Base-by-base conservation (phyloP, 2,329 filamentous ascomycete species). In the Arthrobotrys entomopaga region DNA sequence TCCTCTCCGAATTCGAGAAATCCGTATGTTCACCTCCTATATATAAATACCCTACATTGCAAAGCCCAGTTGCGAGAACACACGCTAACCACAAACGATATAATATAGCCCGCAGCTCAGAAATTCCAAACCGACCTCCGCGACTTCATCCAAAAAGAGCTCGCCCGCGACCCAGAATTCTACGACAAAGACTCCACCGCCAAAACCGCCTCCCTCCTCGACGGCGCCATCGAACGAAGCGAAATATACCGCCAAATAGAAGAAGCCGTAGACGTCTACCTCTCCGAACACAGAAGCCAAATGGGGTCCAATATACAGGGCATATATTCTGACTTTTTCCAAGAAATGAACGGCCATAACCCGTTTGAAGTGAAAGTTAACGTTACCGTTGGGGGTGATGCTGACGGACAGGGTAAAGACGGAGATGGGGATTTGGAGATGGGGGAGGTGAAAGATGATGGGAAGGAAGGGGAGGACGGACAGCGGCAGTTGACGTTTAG, bases 131-230 rank as follows among this genome's bases (percentile, higher is more conserved):
- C 50, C 0, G 58, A 61, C 48, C 67, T 67, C 13, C 69, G 71
- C 74, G 65, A 60, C 24, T 66, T 73, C 46, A 46, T 72, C 40
- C 65, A 70, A 65, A 74, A 76, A 43, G 70, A 75, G 63, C 42
- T 57, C 16, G 65, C 60, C 48, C 48, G 74, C 20, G 61, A 72
- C 57, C 58, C 75, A 4, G 63, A 75, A 42, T 67, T 74, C 38
- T 74, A 66, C 46, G 70, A 74, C 19, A 74, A 67, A n/a, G 70
- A 74, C n/a, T 61, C 54, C 2, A 74, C 70, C 13, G 70, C 70
- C 70, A 91, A 93, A 80, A 91, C 91, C 1, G 89, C 89, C 2
- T 87, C 90, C 0, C 85, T 96, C 3, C 89, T 96, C 52, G 91
- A 94, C 80, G 91, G 91, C 66, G 90, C 90, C 0, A 86, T 92